Conservation (phyloP, 169 alveolate species). For the Neospora caninum region DNA sequence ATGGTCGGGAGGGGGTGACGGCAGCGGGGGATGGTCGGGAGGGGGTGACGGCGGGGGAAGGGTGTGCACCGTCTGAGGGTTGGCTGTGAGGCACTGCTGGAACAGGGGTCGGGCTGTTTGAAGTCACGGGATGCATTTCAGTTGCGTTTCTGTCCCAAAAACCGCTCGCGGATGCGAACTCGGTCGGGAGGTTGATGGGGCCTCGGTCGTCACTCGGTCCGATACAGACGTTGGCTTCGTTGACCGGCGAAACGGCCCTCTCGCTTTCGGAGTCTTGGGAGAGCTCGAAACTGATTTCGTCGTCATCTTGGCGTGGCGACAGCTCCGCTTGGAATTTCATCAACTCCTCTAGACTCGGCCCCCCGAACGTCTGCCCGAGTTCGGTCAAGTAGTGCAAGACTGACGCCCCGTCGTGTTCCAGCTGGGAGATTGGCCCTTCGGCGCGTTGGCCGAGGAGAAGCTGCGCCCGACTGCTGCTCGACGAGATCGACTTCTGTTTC, state of each 20-base stretch:
- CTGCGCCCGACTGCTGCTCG: background rate
- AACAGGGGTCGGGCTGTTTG: too few relatives aligned
- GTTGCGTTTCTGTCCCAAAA: too few relatives aligned
- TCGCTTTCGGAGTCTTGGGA: background rate
- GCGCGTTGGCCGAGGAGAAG: background rate
- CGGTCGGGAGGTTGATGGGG: too few relatives aligned
- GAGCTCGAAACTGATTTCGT: background rate
- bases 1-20: too few relatives aligned
- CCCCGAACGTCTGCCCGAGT: background rate
- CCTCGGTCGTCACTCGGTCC: too few relatives aligned
- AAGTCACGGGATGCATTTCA: too few relatives aligned
- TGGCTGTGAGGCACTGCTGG: too few relatives aligned
- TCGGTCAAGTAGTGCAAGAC: background rate
- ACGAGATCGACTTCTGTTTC: background rate
- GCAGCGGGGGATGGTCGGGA: too few relatives aligned
- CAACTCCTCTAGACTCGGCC: background rate
- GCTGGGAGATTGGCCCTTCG: background rate
- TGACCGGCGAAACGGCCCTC: background rate
- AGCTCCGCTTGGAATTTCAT: background rate
- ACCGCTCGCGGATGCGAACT: too few relatives aligned
- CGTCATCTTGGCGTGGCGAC: background rate
- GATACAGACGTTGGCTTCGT: background rate
- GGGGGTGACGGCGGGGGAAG: too few relatives aligned
- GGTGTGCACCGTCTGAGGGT: too few relatives aligned
- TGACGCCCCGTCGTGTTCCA: background rate